Evolutionary conservation across 768 basidiomycete genomes (phyloP).

Genomic region (Auriculariales sp.): DNA sequence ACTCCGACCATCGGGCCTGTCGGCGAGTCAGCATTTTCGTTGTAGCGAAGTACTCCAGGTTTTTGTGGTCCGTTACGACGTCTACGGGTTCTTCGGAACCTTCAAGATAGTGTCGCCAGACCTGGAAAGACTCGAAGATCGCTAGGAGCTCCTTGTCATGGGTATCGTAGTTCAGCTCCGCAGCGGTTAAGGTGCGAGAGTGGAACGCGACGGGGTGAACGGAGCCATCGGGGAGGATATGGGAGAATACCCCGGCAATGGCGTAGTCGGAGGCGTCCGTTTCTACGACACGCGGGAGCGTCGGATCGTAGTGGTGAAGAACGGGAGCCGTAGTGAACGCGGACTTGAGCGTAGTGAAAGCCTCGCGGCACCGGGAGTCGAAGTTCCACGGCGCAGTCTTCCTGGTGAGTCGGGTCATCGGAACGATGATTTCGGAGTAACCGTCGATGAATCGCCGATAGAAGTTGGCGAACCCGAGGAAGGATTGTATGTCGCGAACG

Average conservation of each 20-base stretch:
- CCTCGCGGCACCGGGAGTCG: constrained; percentile 2
- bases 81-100: constrained; percentile 11
- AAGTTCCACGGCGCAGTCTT: constrained; percentile 14
- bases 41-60: constrained; percentile 28
- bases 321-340: constrained; percentile 18
- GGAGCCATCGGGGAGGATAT: constrained; percentile 5
- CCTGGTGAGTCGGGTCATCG: constrained; percentile 15
- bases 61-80: constrained; percentile 22
- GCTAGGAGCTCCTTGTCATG: constrained; percentile 37
- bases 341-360: constrained; percentile 18
- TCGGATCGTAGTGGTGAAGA: constrained; percentile 19
- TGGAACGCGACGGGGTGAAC: constrained; percentile 26
- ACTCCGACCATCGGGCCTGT: constrained; percentile 28
- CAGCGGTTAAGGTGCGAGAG: constrained; percentile 16
- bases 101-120: constrained; percentile 21
- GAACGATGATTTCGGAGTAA: constrained; percentile 20
- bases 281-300: constrained; percentile 6
- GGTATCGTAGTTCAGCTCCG: constrained; percentile 34
- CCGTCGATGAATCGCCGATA: constrained; percentile 17
- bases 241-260: constrained; percentile 10
- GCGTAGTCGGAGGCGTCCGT: constrained; percentile 19
- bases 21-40: constrained; percentile 23
- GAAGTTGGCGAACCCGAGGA: constrained; percentile 20
- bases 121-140: constrained; percentile 20
- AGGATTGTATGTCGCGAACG: constrained; percentile 18